Base-by-base conservation (phyloP, 805 yeast genomes). In the Cyberlindnera xishuangbannaensis region DNA sequence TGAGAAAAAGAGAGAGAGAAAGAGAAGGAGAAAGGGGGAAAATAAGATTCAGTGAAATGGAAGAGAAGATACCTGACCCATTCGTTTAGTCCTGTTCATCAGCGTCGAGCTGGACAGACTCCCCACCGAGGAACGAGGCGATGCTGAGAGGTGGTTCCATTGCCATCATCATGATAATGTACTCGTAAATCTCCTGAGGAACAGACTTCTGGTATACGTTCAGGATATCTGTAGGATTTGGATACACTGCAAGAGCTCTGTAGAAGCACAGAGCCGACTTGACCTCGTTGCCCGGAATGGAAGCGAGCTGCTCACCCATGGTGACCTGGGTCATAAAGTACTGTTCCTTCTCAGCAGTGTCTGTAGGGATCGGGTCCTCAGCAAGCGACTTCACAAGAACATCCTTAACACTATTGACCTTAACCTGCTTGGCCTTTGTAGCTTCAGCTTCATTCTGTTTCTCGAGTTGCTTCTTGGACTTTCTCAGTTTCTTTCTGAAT, bases 181-280 rank as follows among this genome's bases (percentile, higher is more conserved):
- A 68, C 55, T 87, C 96, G 56, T 86, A 79, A 37, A 88, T 78
- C 28, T 74, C 78, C 55, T 78, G 81, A 33, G 92, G 88, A 45
- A 90, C 77, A 33, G 88, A 73, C 67, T 83, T 83, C 67, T 90
- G 96, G 65, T 85, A 90, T 51, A 90, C 78, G 32, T 81, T 82
- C 56, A 92, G 71, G 50, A 92, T 76, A 52, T 86, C 96, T 36
- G 94, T 80, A 39, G 98, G 99, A 60, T 83, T 81, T 41, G 98
- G 97, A 61, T 88, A 90, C 31, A 87, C 88, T 26, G 85, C 75
- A 55, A 92, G 70, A 11, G 97, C 97, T 61, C 85, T 83, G 74
- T 92, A 92, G 72, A 87, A 92, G 47, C 80, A 73, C 47, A 88
- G 68, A 24, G 98, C 97, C 28, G 97, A 80, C 40, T 81, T 85